A percentile compares a stretch with the other conserved stretches of the same genome.
phyloP scores from a whole-genome alignment of 139 green algal species.

The Mesotaenium endlicherianum region DNA sequence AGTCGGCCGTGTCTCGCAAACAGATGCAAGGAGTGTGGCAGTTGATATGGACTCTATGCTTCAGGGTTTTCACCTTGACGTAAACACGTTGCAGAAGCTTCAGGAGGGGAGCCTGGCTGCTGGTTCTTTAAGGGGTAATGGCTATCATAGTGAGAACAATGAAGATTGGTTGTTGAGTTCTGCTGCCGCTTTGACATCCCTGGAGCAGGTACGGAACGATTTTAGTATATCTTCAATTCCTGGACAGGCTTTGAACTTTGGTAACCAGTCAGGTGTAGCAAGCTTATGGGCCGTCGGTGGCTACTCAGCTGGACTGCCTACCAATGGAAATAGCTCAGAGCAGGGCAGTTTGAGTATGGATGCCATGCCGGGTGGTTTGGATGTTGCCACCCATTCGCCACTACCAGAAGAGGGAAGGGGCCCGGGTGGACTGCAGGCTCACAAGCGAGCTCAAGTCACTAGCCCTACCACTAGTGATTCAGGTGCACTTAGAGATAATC shows the following conservation, averaged over 20 bases:
- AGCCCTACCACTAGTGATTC: neutral
- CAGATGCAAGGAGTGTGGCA: neutral
- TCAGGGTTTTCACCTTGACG: neutral
- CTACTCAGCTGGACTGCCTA: too few species aligned
- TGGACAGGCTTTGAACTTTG: neutral
- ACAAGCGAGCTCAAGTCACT: neutral
- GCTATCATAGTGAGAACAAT: neutral
- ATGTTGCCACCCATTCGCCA: too few species aligned
- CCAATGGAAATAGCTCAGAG: too few species aligned
- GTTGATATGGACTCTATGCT: conserved; percentile 7
- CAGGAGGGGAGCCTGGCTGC: neutral
- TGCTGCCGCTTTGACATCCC: neutral
- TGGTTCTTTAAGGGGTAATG: neutral
- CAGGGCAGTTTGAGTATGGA: too few species aligned
- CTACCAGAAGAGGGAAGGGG: too few species aligned
- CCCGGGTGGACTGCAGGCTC: too few species aligned
- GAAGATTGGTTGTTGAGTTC: neutral
- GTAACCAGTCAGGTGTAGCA: neutral
- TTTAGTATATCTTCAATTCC: neutral
- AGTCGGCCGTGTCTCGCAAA: too few species aligned
- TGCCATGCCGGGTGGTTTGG: too few species aligned
- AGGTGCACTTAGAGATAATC: neutral
- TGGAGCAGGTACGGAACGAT: neutral
- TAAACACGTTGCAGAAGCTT: neutral
- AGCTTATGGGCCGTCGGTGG: too few species aligned